Percentiles rank a stretch among this genome's conserved stretches.
Evolutionary conservation across 208 protist genomes (phyloP).

Genomic region (Porcisia hertigi): DNA sequence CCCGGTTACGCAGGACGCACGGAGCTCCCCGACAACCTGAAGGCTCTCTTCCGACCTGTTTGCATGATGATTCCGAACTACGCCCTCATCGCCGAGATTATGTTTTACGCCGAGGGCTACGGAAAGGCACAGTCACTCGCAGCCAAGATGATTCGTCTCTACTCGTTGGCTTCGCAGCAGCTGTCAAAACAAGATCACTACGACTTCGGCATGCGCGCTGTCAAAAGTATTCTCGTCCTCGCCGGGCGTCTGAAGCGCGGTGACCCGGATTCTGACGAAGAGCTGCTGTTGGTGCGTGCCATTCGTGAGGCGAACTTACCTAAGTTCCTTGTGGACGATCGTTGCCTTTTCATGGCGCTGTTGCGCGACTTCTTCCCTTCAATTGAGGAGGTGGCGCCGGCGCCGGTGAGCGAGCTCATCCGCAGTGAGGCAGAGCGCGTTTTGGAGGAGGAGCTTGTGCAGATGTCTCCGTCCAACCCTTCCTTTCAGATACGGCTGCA

Average conservation of each 20-base stretch:
- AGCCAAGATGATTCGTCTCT: conserved; percentile 96
- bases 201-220: conserved; percentile 95
- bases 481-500: conserved; percentile 47
- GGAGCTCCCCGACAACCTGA: conserved; percentile 97
- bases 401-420: conserved; percentile 60
- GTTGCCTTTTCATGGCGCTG: conserved; percentile 88
- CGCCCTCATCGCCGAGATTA: conserved; percentile 96
- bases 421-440: conserved; percentile 41
- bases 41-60: conserved; percentile 95
- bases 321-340: conserved; percentile 93
- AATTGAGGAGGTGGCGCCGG: conserved; percentile 27
- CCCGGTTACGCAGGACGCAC: conserved; percentile 97
- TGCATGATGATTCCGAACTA: conserved; percentile 98
- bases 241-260: conserved; percentile 91
- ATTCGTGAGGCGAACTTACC: conserved; percentile 93
- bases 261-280: conserved; percentile 86
- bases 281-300: conserved; percentile 90
- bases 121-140: conserved; percentile 87
- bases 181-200: conserved; percentile 97
- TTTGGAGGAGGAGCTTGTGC: conserved; percentile 46
- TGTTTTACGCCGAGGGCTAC: conserved; percentile 98
- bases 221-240: conserved; percentile 95
- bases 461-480: conserved; percentile 2
- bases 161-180: conserved; percentile 93
- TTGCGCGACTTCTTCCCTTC: conserved; percentile 93